These are phyloP conservation scores for Trichoderma sp. DNA, from an alignment of 2,329 filamentous ascomycete genomes.

Conservation along the genomic window DNA sequence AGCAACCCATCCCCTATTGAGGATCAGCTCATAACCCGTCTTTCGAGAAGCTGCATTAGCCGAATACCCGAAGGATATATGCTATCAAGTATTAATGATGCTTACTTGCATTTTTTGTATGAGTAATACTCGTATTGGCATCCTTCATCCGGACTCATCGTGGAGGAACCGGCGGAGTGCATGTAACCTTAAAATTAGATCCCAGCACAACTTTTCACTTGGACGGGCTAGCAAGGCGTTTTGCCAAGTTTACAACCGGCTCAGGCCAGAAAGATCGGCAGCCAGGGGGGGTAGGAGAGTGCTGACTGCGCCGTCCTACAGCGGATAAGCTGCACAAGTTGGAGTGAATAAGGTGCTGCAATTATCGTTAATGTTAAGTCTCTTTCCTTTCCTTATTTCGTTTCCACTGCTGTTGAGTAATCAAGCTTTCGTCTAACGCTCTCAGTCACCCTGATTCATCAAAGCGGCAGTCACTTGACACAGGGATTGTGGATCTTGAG, in stretches of 20 bases:
- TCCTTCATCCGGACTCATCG: background rate
- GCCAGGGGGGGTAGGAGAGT: background rate
- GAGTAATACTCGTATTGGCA: background rate
- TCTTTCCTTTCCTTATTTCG: background rate
- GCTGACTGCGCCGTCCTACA: background rate
- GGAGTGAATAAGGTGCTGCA: background rate
- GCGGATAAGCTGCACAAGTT: background rate
- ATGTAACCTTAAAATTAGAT: slow-evolving; percentile 15
- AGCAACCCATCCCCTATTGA: background rate
- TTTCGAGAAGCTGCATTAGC: background rate
- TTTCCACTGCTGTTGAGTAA: background rate
- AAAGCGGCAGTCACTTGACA: background rate
- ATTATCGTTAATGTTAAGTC: background rate
- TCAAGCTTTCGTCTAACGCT: background rate
- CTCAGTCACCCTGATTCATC: background rate
- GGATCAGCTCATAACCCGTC: background rate
- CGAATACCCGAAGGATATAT: background rate
- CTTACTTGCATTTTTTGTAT: background rate
- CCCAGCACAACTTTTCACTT: background rate
- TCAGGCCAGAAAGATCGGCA: background rate
- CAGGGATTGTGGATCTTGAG: background rate
- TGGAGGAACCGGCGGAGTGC: background rate
- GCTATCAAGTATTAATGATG: background rate
- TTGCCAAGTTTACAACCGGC: background rate
- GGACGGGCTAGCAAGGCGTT: background rate